Evolutionary conservation across 2,329 filamentous ascomycete species (phyloP).

Genomic region (Aspergillus brunneoviolaceus): DNA sequence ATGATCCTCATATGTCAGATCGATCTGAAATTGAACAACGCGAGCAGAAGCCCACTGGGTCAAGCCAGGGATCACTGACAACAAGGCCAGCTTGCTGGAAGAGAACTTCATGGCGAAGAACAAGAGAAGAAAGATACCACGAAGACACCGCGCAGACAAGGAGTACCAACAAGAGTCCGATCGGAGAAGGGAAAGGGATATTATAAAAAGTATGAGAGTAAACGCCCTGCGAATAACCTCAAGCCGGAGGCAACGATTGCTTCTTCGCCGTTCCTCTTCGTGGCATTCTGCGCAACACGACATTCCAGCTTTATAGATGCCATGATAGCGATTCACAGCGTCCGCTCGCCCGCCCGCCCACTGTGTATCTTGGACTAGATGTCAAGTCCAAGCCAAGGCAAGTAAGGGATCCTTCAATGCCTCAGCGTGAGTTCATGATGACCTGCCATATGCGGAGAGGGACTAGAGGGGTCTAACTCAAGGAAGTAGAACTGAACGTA

Average conservation of each 20-base stretch:
- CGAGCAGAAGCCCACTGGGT: constrained; percentile 11
- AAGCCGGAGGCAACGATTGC: not conserved
- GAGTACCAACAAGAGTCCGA: not conserved
- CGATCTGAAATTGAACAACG: constrained; percentile 11
- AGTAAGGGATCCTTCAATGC: not conserved
- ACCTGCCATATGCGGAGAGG: not conserved
- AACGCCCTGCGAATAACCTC: not conserved
- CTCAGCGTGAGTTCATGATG: not conserved
- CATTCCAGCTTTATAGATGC: not conserved
- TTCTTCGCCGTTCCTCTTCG: not conserved
- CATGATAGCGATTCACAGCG: not conserved
- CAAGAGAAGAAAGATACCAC: not conserved
- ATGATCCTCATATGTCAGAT: constrained; percentile 27
- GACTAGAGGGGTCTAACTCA: not conserved
- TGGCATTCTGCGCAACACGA: not conserved
- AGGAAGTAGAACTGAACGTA: not conserved
- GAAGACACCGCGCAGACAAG: not conserved
- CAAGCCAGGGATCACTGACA: constrained; percentile 6
- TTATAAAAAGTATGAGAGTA: too few relatives aligned
- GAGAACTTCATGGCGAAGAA: constrained; percentile 1
- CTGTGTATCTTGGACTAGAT: not conserved
- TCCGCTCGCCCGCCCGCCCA: not conserved
- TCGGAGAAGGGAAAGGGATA: not conserved
- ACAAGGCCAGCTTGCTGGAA: constrained; percentile 3
- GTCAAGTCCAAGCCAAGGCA: not conserved